Evolutionary conservation across 257 asterid species (phyloP).

Genomic region (Perilla frutescens): DNA sequence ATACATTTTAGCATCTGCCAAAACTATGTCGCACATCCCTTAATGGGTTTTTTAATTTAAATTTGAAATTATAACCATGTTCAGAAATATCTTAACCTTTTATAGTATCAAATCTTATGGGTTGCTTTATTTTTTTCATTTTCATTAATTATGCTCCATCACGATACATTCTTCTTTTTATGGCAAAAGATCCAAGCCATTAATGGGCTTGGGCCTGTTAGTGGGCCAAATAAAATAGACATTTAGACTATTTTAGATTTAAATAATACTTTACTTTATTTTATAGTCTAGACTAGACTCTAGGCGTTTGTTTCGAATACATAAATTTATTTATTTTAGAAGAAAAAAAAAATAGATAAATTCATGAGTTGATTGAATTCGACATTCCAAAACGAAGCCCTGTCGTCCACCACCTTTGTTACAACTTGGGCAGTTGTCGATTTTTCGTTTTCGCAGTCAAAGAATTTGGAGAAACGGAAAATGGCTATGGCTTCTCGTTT

Average conservation of each 20-base stretch:
- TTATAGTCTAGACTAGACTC: too few species aligned
- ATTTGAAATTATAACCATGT: constrained; percentile 28
- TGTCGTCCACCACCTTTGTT: constrained; percentile 26
- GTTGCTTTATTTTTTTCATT: constrained; percentile 6
- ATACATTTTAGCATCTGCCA: neutral
- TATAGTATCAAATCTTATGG: constrained; percentile 9
- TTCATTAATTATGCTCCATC: neutral
- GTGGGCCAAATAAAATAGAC: neutral
- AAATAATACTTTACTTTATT: too few species aligned
- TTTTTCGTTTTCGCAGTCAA: neutral
- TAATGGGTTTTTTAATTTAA: neutral
- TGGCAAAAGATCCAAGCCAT: neutral
- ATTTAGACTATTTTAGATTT: too few species aligned
- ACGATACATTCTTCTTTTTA: neutral
- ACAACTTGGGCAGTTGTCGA: neutral
- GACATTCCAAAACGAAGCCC: constrained; percentile 17
- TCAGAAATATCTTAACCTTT: neutral
- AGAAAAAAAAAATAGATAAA: too few species aligned
- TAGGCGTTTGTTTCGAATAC: too few species aligned
- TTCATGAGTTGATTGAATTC: neutral
- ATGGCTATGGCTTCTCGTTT: constrained; percentile 52
- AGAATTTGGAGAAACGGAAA: constrained; percentile 16
- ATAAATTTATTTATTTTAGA: neutral
- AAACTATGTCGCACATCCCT: neutral
- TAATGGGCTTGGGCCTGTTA: constrained; percentile 7